These are phyloP conservation scores for Datura wrightii DNA, from an alignment of 257 asterid species.

Conservation along the genomic window DNA sequence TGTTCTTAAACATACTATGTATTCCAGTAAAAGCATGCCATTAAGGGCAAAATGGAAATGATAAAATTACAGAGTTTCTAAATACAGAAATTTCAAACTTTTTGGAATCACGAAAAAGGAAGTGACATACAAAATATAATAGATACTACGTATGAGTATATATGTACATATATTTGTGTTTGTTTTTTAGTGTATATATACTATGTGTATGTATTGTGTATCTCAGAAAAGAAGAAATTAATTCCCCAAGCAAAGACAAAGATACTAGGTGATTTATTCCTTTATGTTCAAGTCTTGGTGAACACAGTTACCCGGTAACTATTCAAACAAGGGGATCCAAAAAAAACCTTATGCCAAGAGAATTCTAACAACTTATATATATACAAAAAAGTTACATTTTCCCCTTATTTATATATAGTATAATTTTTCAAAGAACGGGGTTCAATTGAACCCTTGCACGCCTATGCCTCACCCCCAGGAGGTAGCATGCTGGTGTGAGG, in stretches of 20 bases:
- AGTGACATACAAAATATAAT: neutral
- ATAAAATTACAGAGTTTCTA: neutral
- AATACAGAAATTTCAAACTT: neutral
- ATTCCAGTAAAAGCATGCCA: neutral
- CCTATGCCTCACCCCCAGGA: neutral
- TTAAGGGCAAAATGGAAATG: neutral
- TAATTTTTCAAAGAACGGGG: neutral
- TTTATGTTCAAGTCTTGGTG: neutral
- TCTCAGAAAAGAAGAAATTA: neutral
- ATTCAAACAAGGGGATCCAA: neutral
- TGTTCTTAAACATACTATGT: neutral
- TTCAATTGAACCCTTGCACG: neutral
- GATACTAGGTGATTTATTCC: neutral
- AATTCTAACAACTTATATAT: neutral
- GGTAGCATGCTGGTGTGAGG: neutral
- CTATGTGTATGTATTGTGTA: neutral
- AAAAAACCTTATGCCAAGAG: neutral
- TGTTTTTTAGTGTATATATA: neutral
- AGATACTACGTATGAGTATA: neutral
- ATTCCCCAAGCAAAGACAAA: no score
- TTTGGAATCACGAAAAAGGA: neutral
- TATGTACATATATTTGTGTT: neutral
- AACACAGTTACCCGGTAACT: no score
- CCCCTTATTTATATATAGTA: neutral
- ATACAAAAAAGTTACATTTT: neutral